Percentiles rank a stretch among this genome's conserved stretches.
These are phyloP conservation scores for Inonotus obliquus DNA, from an alignment of 1,284 basidiomycete species.

Conservation along the genomic window DNA sequence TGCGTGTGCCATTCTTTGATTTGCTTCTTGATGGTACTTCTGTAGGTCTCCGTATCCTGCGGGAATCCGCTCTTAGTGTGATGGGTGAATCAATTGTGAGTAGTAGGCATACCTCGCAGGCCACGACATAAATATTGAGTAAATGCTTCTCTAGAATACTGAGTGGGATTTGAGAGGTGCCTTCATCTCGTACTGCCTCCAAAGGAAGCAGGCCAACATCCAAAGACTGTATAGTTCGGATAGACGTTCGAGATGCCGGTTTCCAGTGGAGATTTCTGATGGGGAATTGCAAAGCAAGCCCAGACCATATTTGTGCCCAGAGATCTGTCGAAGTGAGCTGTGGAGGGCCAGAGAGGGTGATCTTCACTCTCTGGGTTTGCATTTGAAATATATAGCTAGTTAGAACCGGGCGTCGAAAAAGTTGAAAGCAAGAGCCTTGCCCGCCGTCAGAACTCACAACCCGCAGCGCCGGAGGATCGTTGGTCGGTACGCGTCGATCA, in stretches of 20 bases:
- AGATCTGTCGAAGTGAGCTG: slow-evolving; percentile 60
- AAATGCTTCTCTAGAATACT: slow-evolving; percentile 83
- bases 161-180: slow-evolving; percentile 70
- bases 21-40: slow-evolving; percentile 71
- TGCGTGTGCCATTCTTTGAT: slow-evolving; percentile 87
- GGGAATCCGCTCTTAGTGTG: not conserved
- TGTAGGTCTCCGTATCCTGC: slow-evolving; percentile 85
- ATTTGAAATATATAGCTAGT: slow-evolving; percentile 20
- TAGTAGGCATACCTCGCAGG: slow-evolving; percentile 69
- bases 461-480: not conserved
- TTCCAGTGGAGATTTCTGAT: slow-evolving; percentile 92
- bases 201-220: slow-evolving; percentile 69
- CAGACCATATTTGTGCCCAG: slow-evolving; percentile 66
- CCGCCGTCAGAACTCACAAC: not conserved
- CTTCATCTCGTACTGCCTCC: slow-evolving; percentile 67
- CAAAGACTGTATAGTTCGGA: slow-evolving; percentile 86
- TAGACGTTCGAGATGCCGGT: slow-evolving; percentile 56
- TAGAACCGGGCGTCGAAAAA: too few species aligned
- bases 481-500: not conserved
- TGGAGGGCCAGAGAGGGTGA: slow-evolving; percentile 63
- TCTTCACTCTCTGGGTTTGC: slow-evolving; percentile 42
- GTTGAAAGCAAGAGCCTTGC: not conserved
- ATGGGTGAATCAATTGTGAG: not conserved
- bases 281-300: slow-evolving; percentile 72
- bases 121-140: slow-evolving; percentile 80